Evolutionary conservation across 176 grass and related monocot genomes (phyloP).

Genomic region (Eleusine coracana): DNA sequence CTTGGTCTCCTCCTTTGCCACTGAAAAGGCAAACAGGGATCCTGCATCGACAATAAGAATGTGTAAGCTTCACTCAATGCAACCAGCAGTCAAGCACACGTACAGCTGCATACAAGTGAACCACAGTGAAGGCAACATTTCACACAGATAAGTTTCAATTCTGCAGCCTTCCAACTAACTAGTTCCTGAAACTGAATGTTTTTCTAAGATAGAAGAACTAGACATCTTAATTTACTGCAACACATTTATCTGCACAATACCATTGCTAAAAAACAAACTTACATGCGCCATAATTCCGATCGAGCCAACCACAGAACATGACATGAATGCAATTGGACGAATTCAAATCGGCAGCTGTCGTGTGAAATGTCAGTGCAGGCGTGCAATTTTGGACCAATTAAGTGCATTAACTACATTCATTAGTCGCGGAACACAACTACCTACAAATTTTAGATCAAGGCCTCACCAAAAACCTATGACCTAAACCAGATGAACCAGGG

Average conservation of each 20-base stretch:
- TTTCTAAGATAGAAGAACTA: not conserved
- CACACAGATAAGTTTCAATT: not conserved
- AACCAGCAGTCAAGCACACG: not conserved
- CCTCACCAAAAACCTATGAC: not conserved
- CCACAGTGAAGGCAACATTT: not conserved
- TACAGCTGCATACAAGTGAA: not conserved
- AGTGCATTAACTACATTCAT: not conserved
- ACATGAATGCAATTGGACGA: not conserved
- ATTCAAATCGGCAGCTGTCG: not conserved
- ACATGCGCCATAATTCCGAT: not conserved
- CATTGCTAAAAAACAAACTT: not conserved
- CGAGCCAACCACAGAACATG: constrained; percentile 9
- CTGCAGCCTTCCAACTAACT: too few species aligned
- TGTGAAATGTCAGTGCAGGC: not conserved
- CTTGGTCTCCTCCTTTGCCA: constrained; percentile 69
- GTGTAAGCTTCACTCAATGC: not conserved
- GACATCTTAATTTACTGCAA: not conserved
- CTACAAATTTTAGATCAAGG: not conserved
- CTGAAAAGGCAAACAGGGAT: constrained; percentile 58
- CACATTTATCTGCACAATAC: not conserved
- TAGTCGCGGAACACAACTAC: not conserved
- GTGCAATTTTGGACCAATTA: not conserved
- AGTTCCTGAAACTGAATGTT: not conserved
- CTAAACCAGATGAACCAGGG: not conserved
- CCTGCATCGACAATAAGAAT: constrained; percentile 28